Percentiles rank a stretch among this genome's conserved stretches.
Evolutionary conservation across 306 rosid species (phyloP).

Genomic region (Cicer pinnatifidum): DNA sequence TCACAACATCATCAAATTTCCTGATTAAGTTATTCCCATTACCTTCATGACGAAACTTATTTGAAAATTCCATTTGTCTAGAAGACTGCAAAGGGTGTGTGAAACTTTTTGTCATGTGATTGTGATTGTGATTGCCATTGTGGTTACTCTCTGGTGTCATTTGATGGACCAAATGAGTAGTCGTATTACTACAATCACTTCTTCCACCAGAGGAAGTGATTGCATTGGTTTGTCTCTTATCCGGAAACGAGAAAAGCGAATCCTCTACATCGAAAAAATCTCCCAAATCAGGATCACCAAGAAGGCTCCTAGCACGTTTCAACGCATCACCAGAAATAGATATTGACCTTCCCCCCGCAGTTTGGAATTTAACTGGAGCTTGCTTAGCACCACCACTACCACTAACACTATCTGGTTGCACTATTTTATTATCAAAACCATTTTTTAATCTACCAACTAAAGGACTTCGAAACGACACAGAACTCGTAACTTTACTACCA

Average conservation of each 20-base stretch:
- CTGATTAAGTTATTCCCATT: slow-evolving; percentile 66
- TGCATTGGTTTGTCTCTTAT: slow-evolving; percentile 33
- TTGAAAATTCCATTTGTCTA: slow-evolving; percentile 46
- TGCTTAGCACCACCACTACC: slow-evolving; percentile 46
- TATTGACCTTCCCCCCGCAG: slow-evolving; percentile 89
- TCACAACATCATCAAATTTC: slow-evolving; percentile 69
- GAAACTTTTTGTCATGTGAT: slow-evolving; percentile 37
- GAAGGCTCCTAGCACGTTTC: slow-evolving; percentile 83
- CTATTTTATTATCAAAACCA: slow-evolving; percentile 39
- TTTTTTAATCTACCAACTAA: slow-evolving; percentile 43
- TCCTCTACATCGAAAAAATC: slow-evolving; percentile 61
- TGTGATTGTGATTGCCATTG: background rate
- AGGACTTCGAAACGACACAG: slow-evolving; percentile 41
- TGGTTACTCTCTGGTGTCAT: slow-evolving; percentile 15
- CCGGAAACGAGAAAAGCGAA: slow-evolving; percentile 44
- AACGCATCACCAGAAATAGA: slow-evolving; percentile 79
- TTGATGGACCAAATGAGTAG: slow-evolving; percentile 47
- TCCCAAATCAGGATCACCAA: slow-evolving; percentile 85
- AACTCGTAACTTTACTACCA: slow-evolving; percentile 34
- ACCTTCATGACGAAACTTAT: slow-evolving; percentile 49
- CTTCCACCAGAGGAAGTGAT: slow-evolving; percentile 32
- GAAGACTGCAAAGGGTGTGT: slow-evolving; percentile 57
- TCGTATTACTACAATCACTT: slow-evolving; percentile 48
- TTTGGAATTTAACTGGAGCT: slow-evolving; percentile 69
- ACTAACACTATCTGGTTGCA: slow-evolving; percentile 39